Base-by-base conservation (phyloP, 1,284 basidiomycete species). In the Trichosporon asahii region DNA sequence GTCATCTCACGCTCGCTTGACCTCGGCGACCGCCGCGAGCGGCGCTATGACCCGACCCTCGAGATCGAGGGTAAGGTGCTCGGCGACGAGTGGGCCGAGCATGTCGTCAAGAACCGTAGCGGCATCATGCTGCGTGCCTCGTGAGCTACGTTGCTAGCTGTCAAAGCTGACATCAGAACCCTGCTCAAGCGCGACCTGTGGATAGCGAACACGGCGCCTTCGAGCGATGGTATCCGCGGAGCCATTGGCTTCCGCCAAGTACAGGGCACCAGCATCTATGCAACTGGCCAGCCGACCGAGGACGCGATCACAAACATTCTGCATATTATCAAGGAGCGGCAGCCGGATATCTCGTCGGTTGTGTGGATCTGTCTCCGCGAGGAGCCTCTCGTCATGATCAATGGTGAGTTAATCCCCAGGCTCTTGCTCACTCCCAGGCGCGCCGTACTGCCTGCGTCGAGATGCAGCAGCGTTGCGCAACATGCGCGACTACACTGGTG, bases 201-300 rank as follows among this genome's bases (percentile, higher is more conserved):
- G 95, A 84, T 90, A 29, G 87, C 88, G 21, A 89, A 93, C 78
- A 90, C 89, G 53, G 83, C 82, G 0, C 86, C 90, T 25, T 87
- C 82, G 5, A 75, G 88, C 33, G 85, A 89, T 70, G 89, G 87
- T 65, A 87, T 99, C 61, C 90, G 93, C 1, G 97, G 97, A 9
- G 94, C 94, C 1, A 91, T 94, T 83, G 98, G 98, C 79, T 98
- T 98, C 86, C 89, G 96, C 67, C 90, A 91, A 70, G 89, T 98
- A 33, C 88, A 90, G 0, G 87, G 87, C 3, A 91, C 90, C n/a
- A 90, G 90, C 66, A 91, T 98, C 64, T 98, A 94, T 76, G 94
- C 94, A 0, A 84, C 85, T 7, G 86, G 95, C 0, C 97, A 99
- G 82, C 97, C 97, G 0, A 95, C 94, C 0, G 86, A 93, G 68